phyloP scores from a whole-genome alignment of 345 rosid species.

The Anastatica hierochuntica region DNA sequence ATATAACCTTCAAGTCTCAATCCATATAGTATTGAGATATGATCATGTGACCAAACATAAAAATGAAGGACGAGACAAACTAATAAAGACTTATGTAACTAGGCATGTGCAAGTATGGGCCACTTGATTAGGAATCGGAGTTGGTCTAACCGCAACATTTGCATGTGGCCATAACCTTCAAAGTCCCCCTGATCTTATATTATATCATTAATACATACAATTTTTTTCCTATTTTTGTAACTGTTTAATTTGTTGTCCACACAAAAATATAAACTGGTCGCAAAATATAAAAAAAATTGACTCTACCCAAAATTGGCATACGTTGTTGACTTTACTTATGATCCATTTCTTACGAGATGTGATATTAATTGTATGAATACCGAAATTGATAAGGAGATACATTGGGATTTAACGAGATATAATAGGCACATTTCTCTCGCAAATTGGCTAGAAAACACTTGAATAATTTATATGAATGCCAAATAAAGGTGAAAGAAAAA shows the following conservation, averaged over 20 bases:
- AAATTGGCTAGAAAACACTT: conserved; percentile 4
- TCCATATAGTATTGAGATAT: background rate
- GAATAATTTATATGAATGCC: conserved; percentile 5
- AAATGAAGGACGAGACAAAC: conserved; percentile 14
- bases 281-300: background rate
- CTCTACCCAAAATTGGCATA: conserved; percentile 4
- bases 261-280: background rate
- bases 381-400: background rate
- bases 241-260: conserved; percentile 12
- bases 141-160: conserved; percentile 41
- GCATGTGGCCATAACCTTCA: conserved; percentile 46
- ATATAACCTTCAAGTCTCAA: too few species aligned
- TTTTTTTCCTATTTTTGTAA: background rate
- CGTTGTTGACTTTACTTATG: conserved; percentile 18
- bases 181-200: conserved; percentile 20
- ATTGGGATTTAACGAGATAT: conserved; percentile 11
- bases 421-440: conserved; percentile 6
- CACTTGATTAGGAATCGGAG: conserved; percentile 25
- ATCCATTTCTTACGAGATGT: background rate
- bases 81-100: conserved; percentile 19
- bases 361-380: background rate
- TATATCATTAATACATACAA: conserved; percentile 1
- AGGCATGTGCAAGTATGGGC: conserved; percentile 42
- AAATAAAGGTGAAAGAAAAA: conserved; percentile 6
- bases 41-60: conserved; percentile 1